Evolutionary conservation across 805 yeast genomes (phyloP).

Genomic region (Starmerella bombicola): DNA sequence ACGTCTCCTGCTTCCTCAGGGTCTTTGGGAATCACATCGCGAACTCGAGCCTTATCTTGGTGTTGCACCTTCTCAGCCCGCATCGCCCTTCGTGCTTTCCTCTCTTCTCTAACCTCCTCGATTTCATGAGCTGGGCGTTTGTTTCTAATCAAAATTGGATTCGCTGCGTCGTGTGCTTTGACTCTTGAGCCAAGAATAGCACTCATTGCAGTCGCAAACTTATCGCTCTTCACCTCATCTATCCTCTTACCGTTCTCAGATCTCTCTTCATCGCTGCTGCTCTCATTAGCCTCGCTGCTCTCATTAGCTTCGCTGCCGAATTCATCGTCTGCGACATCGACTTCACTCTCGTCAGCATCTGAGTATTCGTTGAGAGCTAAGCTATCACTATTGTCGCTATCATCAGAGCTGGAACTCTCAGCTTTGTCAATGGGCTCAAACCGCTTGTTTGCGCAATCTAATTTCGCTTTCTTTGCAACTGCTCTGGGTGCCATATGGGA

Average conservation of each 20-base stretch:
- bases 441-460: conserved; percentile 1
- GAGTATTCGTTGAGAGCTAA: background rate
- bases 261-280: conserved; percentile 10
- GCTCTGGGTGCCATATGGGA: background rate
- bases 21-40: conserved; percentile 50
- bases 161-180: conserved; percentile 78
- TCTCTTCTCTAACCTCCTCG: conserved; percentile 71
- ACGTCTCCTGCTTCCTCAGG: conserved; percentile 43
- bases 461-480: conserved; percentile 6
- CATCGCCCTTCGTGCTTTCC: conserved; percentile 63
- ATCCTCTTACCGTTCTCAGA: background rate
- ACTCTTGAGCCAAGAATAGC: conserved; percentile 75
- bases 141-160: conserved; percentile 79
- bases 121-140: conserved; percentile 60
- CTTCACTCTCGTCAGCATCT: conserved; percentile 1
- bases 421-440: background rate
- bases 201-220: conserved; percentile 66
- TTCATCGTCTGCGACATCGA: conserved; percentile 1
- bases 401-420: background rate
- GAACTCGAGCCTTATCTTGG: conserved; percentile 55
- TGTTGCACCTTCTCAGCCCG: conserved; percentile 57
- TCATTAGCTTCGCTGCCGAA: background rate
- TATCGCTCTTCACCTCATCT: conserved; percentile 1
- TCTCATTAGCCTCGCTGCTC: conserved; percentile 19
- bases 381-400: background rate